Conservation (phyloP, 495 filamentous ascomycete species). For the Neohortaea acidophila region DNA sequence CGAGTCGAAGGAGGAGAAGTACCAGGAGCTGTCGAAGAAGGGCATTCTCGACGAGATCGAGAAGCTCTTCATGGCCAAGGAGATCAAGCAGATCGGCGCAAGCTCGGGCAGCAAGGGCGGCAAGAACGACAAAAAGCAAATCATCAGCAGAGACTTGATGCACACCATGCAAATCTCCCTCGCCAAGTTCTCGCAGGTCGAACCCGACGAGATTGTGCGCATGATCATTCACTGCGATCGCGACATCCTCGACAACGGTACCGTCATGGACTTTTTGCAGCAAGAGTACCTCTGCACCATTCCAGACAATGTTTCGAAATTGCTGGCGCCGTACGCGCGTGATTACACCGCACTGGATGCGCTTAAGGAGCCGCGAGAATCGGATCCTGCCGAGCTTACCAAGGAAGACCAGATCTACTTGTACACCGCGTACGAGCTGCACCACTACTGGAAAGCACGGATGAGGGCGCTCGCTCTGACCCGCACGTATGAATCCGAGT, state of each 20-base stretch:
- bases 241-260: constrained; percentile 77
- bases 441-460: constrained; percentile 97
- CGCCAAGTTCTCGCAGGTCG: constrained; percentile 68
- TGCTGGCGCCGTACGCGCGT: constrained; percentile 85
- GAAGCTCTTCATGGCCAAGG: constrained; percentile 91
- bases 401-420: constrained; percentile 91
- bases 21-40: constrained; percentile 76
- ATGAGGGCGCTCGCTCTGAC: constrained; percentile 84
- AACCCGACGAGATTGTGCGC: constrained; percentile 68
- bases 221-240: constrained; percentile 93
- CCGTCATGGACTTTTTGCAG: constrained; percentile 95
- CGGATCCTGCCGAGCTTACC: constrained; percentile 77
- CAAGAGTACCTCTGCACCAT: constrained; percentile 83
- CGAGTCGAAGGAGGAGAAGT: constrained; percentile 84
- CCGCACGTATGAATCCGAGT: constrained; percentile 70
- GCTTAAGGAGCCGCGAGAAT: constrained; percentile 60
- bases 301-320: constrained; percentile 76
- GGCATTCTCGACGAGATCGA: constrained; percentile 96
- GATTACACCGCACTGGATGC: constrained; percentile 93
- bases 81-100: constrained; percentile 68
- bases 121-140: constrained; percentile 80
- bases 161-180: constrained; percentile 88
- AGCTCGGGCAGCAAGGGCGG: constrained; percentile 43
- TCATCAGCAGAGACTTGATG: constrained; percentile 81
- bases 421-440: constrained; percentile 81